Evolutionary conservation across 345 rosid genomes (phyloP).

Genomic region (Corymbia maculata): DNA sequence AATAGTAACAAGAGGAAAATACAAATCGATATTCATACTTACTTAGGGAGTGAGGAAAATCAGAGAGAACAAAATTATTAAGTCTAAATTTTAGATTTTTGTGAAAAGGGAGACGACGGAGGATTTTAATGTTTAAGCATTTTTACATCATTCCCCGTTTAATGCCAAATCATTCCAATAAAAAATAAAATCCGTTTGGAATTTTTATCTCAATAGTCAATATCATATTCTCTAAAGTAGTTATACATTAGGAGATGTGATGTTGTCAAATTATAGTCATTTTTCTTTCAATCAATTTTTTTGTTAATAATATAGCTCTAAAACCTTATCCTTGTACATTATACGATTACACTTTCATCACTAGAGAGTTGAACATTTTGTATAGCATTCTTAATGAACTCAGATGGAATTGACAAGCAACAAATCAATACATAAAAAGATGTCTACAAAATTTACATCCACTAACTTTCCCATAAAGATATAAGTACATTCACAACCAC

Average conservation of each 20-base stretch:
- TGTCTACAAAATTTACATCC: neutral
- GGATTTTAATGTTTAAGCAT: neutral
- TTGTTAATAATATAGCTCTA: neutral
- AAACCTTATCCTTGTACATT: neutral
- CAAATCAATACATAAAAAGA: neutral
- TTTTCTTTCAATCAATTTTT: neutral
- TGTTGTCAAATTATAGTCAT: neutral
- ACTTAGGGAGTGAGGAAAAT: neutral
- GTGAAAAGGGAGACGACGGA: neutral
- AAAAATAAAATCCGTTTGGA: too few species aligned
- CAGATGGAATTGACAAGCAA: neutral
- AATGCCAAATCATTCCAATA: neutral
- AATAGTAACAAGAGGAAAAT: neutral
- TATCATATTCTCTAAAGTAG: neutral
- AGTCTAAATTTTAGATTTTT: neutral
- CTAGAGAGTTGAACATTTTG: neutral
- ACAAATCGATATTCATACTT: neutral
- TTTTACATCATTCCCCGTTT: neutral
- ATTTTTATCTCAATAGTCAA: neutral
- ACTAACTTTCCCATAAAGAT: neutral
- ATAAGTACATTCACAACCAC: neutral
- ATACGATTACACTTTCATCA: neutral
- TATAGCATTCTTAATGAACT: neutral
- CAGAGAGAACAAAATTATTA: neutral
- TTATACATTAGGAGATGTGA: neutral